Conservation (phyloP, 208 protist species). For the Acanthamoeba divionensis region DNA sequence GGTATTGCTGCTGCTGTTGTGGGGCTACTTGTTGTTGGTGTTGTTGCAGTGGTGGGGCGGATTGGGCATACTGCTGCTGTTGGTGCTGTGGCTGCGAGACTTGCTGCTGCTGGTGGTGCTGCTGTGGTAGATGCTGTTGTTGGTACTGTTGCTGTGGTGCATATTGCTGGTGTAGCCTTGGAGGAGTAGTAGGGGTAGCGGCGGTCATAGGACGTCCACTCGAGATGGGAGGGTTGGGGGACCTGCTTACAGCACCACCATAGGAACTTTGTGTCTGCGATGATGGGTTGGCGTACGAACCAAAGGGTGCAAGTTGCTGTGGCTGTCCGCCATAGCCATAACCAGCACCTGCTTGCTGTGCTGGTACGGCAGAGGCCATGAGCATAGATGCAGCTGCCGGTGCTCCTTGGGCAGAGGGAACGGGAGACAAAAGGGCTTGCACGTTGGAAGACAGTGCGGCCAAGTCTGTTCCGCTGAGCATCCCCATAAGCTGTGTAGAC, state of each 20-base stretch:
- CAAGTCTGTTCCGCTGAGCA: slow-evolving; percentile 24
- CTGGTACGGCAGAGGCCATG: not conserved
- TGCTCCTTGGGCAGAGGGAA: not conserved
- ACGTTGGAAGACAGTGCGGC: slow-evolving; percentile 9
- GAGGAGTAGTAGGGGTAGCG: not conserved
- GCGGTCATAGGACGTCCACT: no score
- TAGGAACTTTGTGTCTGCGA: not conserved
- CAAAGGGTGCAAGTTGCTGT: no score
- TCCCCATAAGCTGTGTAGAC: not conserved
- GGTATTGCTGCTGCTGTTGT: no score
- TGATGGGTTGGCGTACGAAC: no score
- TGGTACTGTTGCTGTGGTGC: not conserved
- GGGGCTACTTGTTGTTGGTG: no score
- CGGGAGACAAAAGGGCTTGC: not conserved
- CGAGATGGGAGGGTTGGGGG: not conserved
- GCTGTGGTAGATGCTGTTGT: not conserved
- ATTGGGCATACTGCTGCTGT: not conserved
- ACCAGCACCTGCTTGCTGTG: not conserved
- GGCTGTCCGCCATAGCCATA: not conserved
- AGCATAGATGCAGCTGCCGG: not conserved
- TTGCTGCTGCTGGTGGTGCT: not conserved
- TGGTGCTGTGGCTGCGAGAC: not conserved
- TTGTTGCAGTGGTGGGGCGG: no score
- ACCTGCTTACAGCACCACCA: not conserved
- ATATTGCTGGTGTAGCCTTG: not conserved